Evolutionary conservation across 192 early-diverging fungal species (phyloP), one percentile per base, ranked within the genome.

Genomic region (Diversispora eburnea): DNA sequence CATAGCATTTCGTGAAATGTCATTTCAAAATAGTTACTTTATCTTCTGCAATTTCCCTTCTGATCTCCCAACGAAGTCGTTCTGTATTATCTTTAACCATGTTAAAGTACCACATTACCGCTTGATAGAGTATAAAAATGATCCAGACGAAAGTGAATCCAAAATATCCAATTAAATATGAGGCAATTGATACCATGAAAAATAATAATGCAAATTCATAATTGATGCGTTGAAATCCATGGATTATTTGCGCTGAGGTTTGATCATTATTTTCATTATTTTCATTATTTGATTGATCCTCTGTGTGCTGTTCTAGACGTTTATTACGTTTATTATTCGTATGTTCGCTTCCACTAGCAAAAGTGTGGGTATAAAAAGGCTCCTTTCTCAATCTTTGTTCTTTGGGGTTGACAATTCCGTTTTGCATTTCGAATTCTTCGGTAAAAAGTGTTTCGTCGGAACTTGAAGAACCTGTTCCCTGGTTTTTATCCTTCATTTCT

Each of bases 31-130:
- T 33, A 25, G 3, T 33, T 59, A 59, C 57, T 25, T 59, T 59
- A 10, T 59, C 57, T 10, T 33, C 25, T 22, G 57, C 13, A 8
- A 59, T 59, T 17, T 59, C 57, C 20, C 20, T 59, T 17, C 10
- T 33, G 22, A 59, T 12, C 8, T 59, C 57, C 57, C 57, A 59
- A 59, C 57, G 57, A 4, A 59, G 20, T 59, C 57, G 57, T 25
- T 59, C 57, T 59, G 20, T 59, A 59, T 59, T 59, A 59, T 59
- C 57, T 25, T 59, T 59, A 59, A 7, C 57, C 57, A 9, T 58
- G 10, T 58, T 58, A 10, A 58, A 5, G 25, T 25, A 58, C 57
- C 57, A 58, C 10, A 58, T 8, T 20, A 22, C 12, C 8, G 22
- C 19, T 22, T 58, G 57, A 58, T 58, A 58, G 19, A 58, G 10